Conservation (phyloP, 371 early-diverging fungal genomes). For the Mucor racemosus region DNA sequence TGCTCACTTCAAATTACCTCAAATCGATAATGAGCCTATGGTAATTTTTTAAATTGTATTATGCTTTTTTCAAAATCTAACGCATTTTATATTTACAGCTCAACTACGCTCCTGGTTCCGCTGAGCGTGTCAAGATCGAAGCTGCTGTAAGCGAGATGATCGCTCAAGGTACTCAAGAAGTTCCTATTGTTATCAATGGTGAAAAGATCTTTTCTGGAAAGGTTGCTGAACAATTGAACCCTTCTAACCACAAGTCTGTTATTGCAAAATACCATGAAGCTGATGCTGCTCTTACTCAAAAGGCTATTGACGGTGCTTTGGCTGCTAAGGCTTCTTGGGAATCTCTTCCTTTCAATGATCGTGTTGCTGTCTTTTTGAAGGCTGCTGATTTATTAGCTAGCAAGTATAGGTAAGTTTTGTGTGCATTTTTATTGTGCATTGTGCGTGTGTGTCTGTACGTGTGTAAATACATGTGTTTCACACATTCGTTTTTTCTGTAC, state of each 20-base stretch:
- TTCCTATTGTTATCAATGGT: conserved; percentile 90
- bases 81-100: conserved; percentile 41
- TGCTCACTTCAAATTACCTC: conserved; percentile 80
- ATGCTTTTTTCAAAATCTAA: background rate
- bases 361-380: conserved; percentile 96
- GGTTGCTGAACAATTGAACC: conserved; percentile 76
- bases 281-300: conserved; percentile 67
- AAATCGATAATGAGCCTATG: conserved; percentile 90
- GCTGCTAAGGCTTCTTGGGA: conserved; percentile 91
- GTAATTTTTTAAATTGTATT: conserved; percentile 36
- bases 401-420: conserved; percentile 79
- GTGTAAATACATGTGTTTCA: background rate
- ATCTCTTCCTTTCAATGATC: conserved; percentile 92
- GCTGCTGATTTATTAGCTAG: conserved; percentile 92
- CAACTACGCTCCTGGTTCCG: conserved; percentile 81
- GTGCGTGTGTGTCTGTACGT: conserved; percentile 6
- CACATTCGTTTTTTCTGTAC: background rate
- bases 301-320: conserved; percentile 92
- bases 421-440: background rate
- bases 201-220: conserved; percentile 75
- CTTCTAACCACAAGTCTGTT: conserved; percentile 82
- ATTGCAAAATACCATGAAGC: conserved; percentile 90
- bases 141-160: conserved; percentile 81
- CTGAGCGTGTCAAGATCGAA: conserved; percentile 77
- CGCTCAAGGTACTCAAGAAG: conserved; percentile 70